Percentiles rank a stretch among this genome's conserved stretches.
phyloP scores from a whole-genome alignment of 2,329 filamentous ascomycete genomes.

The Ophiocordyceps camponoti-saundersi region DNA sequence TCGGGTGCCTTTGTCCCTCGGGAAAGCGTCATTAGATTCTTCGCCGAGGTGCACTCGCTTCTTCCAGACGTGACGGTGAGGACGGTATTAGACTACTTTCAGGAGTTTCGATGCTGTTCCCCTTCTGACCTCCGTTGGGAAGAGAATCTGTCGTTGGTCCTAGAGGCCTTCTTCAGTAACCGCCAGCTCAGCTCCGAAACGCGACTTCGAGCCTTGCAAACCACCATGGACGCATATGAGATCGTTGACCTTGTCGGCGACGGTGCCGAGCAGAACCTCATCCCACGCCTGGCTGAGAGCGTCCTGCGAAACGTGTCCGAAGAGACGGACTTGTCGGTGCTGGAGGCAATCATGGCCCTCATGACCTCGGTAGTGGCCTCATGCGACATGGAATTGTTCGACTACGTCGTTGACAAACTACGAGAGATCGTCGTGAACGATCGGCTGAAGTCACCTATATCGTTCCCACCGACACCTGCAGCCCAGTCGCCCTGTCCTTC shows the following conservation, averaged over 20 bases:
- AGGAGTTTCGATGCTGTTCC: conserved; percentile 52
- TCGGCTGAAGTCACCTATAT: conserved; percentile 23
- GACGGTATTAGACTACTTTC: conserved; percentile 49
- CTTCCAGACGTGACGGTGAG: conserved; percentile 48
- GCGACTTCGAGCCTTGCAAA: conserved; percentile 43
- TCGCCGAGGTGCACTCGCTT: conserved; percentile 41
- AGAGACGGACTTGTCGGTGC: conserved; percentile 47
- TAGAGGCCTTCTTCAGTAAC: conserved; percentile 48
- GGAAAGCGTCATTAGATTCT: conserved; percentile 49
- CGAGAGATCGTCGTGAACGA: conserved; percentile 31
- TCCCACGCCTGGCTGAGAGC: conserved; percentile 41
- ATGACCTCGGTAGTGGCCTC: conserved; percentile 46
- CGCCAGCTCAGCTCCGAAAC: conserved; percentile 41
- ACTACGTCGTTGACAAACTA: conserved; percentile 36
- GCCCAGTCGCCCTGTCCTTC: conserved; percentile 6
- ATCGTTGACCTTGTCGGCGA: conserved; percentile 41
- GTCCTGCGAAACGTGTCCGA: conserved; percentile 43
- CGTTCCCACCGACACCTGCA: conserved; percentile 11
- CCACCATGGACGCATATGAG: conserved; percentile 41
- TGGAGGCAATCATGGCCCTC: conserved; percentile 48
- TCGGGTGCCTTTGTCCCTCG: conserved; percentile 41
- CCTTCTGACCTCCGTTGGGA: conserved; percentile 56
- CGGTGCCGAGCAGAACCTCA: conserved; percentile 37
- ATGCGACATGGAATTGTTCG: conserved; percentile 40
- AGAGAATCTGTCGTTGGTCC: conserved; percentile 39